Percentiles rank a stretch among this genome's conserved stretches.
Evolutionary conservation across 768 basidiomycete species (phyloP).

Genomic region (Chalciporus piperatus): DNA sequence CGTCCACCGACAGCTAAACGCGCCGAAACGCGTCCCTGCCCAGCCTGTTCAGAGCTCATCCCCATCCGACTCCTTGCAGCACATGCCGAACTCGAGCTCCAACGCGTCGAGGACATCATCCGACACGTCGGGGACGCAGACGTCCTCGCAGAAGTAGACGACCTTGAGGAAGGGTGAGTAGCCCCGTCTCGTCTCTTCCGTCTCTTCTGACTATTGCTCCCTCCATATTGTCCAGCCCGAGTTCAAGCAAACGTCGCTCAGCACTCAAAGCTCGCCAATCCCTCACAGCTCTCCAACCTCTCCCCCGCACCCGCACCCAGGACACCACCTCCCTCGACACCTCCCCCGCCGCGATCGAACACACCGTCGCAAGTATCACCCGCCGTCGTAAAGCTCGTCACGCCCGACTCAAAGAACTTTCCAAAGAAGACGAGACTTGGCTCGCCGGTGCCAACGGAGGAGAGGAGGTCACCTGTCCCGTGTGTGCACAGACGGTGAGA

Average conservation of each 20-base stretch:
- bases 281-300: slow-evolving; percentile 27
- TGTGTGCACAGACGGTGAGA: slow-evolving; percentile 54
- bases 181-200: background rate
- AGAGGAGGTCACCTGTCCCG: slow-evolving; percentile 59
- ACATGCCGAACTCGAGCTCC: slow-evolving; percentile 64
- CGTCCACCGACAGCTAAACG: slow-evolving; percentile 50
- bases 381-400: slow-evolving; percentile 69
- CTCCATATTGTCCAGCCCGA: slow-evolving; percentile 10
- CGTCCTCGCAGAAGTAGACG: slow-evolving; percentile 45
- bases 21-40: slow-evolving; percentile 73
- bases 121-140: slow-evolving; percentile 60
- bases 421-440: slow-evolving; percentile 53
- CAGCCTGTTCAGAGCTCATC: slow-evolving; percentile 69
- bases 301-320: slow-evolving; percentile 24
- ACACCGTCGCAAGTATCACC: slow-evolving; percentile 61
- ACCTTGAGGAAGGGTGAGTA: slow-evolving; percentile 55
- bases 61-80: slow-evolving; percentile 67
- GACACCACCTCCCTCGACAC: slow-evolving; percentile 24
- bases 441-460: slow-evolving; percentile 15
- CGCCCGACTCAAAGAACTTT: slow-evolving; percentile 62
- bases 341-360: slow-evolving; percentile 38
- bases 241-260: slow-evolving; percentile 36
- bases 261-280: slow-evolving; percentile 43
- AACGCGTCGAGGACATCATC: slow-evolving; percentile 69
- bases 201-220: slow-evolving; percentile 24